Evolutionary conservation across 169 alveolate species (phyloP).

Genomic region (Eimeria acervulina): DNA sequence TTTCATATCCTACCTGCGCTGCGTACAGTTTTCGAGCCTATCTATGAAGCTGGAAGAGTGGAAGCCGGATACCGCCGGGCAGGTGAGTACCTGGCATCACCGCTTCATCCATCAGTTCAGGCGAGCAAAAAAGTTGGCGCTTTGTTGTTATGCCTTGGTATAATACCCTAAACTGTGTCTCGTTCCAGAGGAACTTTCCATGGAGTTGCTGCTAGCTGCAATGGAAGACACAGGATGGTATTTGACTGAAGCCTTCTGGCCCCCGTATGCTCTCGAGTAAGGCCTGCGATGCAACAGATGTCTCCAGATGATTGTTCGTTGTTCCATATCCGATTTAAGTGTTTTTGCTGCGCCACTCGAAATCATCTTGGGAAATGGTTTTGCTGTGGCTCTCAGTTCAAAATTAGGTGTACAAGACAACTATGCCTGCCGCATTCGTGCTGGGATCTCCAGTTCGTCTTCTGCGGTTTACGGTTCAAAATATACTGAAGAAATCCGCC

Average conservation of each 20-base stretch:
- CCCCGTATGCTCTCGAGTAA: background rate
- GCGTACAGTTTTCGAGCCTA: slow-evolving; percentile 28
- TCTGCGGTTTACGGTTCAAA: background rate
- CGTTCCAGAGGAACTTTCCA: background rate
- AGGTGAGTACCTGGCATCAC: background rate
- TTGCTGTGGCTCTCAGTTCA: slow-evolving; percentile 4
- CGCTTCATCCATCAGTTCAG: background rate
- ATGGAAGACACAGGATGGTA: slow-evolving; percentile 72
- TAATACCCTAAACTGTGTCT: background rate
- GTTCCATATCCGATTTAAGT: background rate
- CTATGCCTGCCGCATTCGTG: background rate
- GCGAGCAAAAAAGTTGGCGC: background rate
- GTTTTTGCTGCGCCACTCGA: background rate
- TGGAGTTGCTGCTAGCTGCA: slow-evolving; percentile 56
- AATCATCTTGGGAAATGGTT: background rate
- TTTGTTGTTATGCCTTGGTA: background rate
- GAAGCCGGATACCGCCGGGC: background rate
- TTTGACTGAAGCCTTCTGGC: background rate
- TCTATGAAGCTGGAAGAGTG: background rate
- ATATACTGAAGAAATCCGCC: background rate
- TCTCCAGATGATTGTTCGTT: background rate
- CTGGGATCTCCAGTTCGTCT: background rate
- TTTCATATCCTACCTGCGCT: background rate
- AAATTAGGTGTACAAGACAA: background rate
- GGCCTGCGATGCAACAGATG: background rate